A percentile compares a stretch with the other conserved stretches of the same genome.
Evolutionary conservation across 495 filamentous ascomycete species (phyloP).

Genomic region (Hyaloscypha hepaticicola): DNA sequence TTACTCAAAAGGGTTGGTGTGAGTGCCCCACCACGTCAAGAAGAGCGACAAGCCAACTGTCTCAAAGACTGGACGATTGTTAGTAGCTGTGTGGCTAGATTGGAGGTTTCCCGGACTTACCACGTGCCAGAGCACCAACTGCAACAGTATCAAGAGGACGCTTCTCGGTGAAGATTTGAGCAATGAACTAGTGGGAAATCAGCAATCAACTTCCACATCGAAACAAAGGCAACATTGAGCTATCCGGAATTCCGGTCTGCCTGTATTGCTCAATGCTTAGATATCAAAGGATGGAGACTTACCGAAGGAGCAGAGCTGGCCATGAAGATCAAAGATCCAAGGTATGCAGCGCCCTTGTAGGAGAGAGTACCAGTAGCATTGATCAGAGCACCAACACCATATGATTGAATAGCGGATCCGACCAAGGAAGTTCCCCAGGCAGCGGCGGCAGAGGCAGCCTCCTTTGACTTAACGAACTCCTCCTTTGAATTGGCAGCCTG

Average conservation of each 20-base stretch:
- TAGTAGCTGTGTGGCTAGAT: background rate
- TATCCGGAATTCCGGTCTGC: background rate
- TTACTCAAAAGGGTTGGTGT: slow-evolving; percentile 78
- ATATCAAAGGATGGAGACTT: slow-evolving; percentile 40
- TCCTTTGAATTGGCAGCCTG: slow-evolving; percentile 92
- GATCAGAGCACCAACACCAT: slow-evolving; percentile 92
- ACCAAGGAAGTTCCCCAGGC: slow-evolving; percentile 88
- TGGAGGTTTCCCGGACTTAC: slow-evolving; percentile 4
- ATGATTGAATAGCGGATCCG: slow-evolving; percentile 87
- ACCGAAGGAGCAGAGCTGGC: slow-evolving; percentile 86
- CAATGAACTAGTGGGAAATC: slow-evolving; percentile 63
- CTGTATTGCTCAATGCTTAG: too few relatives aligned
- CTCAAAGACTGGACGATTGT: slow-evolving; percentile 59
- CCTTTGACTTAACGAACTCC: slow-evolving; percentile 91
- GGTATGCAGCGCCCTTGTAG: slow-evolving; percentile 96
- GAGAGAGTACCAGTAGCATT: slow-evolving; percentile 90
- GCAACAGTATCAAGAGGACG: slow-evolving; percentile 86
- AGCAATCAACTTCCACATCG: background rate
- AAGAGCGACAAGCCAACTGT: slow-evolving; percentile 89
- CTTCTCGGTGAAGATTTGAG: slow-evolving; percentile 86
- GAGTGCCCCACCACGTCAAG: slow-evolving; percentile 96
- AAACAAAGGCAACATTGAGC: too few relatives aligned
- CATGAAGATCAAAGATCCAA: slow-evolving; percentile 87
- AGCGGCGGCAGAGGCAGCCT: slow-evolving; percentile 81
- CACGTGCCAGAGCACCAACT: slow-evolving; percentile 74